Conservation (phyloP, 768 basidiomycete species). For the Hypholoma sublateritium region DNA sequence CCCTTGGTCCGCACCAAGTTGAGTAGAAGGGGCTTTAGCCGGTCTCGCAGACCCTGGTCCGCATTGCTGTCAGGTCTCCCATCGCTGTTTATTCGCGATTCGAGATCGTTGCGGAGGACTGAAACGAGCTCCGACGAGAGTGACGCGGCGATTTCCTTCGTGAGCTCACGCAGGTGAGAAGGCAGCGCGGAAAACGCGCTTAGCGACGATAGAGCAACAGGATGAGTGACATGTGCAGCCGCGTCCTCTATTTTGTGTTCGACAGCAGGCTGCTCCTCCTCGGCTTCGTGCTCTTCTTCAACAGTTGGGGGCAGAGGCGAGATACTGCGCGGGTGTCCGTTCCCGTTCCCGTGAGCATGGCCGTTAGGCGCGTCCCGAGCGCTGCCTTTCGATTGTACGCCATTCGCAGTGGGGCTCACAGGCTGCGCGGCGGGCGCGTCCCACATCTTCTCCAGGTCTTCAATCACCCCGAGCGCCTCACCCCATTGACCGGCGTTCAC, state of each 20-base stretch:
- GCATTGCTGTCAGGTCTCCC: slow-evolving; percentile 20
- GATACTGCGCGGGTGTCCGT: slow-evolving; percentile 17
- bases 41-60: slow-evolving; percentile 54
- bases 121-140: slow-evolving; percentile 78
- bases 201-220: slow-evolving; percentile 66
- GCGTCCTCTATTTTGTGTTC: slow-evolving; percentile 13
- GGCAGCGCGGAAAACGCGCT: slow-evolving; percentile 77
- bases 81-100: slow-evolving; percentile 39
- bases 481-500: slow-evolving; percentile 89
- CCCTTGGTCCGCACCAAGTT: slow-evolving; percentile 77
- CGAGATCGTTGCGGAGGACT: slow-evolving; percentile 65
- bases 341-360: slow-evolving; percentile 14
- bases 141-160: slow-evolving; percentile 73
- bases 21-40: slow-evolving; percentile 68
- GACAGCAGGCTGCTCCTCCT: neutral
- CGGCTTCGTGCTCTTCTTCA: slow-evolving; percentile 31
- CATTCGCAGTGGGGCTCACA: neutral
- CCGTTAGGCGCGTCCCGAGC: neutral
- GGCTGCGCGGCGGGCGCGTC: slow-evolving; percentile 19
- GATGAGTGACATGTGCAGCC: slow-evolving; percentile 19
- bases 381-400: neutral
- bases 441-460: slow-evolving; percentile 66
- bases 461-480: slow-evolving; percentile 76
- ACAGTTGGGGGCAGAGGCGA: slow-evolving; percentile 36
- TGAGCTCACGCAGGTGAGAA: slow-evolving; percentile 64